These are phyloP conservation scores for Clonostachys chloroleuca DNA, from an alignment of 2,329 filamentous ascomycete genomes.

Conservation along the genomic window DNA sequence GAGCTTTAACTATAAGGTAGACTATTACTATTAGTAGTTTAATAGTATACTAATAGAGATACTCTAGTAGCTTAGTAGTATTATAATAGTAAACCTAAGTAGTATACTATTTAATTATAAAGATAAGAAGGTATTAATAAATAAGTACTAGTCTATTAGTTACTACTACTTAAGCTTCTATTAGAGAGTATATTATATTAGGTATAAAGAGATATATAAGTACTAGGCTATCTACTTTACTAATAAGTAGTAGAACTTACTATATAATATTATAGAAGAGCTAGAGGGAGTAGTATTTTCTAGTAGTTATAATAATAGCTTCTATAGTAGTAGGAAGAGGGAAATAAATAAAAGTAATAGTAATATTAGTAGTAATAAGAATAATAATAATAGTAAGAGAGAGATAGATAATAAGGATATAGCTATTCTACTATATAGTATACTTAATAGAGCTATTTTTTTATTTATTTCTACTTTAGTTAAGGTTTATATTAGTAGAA, in stretches of 20 bases:
- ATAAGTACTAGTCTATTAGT: too few relatives aligned
- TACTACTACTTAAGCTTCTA: neutral
- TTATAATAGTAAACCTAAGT: too few relatives aligned
- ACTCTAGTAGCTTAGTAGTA: neutral
- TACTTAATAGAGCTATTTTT: neutral
- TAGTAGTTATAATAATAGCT: too few relatives aligned
- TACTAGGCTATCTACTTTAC: neutral
- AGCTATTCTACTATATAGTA: neutral
- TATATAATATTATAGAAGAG: neutral
- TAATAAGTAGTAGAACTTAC: too few relatives aligned
- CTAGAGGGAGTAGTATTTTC: too few relatives aligned
- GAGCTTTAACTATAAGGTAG: neutral
- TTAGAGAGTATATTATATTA: neutral
- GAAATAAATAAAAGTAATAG: neutral
- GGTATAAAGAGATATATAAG: neutral
- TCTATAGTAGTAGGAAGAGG: too few relatives aligned
- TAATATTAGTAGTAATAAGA: neutral
- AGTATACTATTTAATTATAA: too few relatives aligned
- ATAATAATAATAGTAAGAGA: too few relatives aligned
- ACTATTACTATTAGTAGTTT: neutral
- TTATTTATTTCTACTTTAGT: slow-evolving; percentile 3
- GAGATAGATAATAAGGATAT: neutral
- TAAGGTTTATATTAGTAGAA: slow-evolving; percentile 4
- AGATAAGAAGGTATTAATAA: too few relatives aligned
- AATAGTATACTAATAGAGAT: neutral